Evolutionary conservation across 768 basidiomycete species (phyloP).

Genomic region (Suillus decipiens): DNA sequence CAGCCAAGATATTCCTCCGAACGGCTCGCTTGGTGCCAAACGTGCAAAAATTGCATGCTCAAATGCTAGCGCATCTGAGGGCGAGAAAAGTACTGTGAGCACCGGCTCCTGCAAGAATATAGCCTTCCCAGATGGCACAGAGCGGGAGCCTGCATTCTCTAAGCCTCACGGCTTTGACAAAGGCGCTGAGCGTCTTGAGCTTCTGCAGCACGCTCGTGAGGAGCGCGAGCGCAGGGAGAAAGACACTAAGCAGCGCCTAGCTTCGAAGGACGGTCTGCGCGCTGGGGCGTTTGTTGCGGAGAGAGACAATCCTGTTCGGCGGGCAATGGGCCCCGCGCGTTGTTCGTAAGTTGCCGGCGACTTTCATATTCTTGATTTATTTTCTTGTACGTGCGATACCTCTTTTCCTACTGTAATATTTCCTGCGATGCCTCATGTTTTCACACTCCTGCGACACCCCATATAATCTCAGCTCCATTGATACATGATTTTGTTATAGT

Average conservation of each 20-base stretch:
- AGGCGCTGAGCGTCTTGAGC: conserved; percentile 9
- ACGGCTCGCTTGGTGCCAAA: conserved; percentile 16
- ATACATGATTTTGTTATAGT: neutral
- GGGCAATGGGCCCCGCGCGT: conserved; percentile 31
- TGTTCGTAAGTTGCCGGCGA: neutral
- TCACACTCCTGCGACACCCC: conserved; percentile 1
- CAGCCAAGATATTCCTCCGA: conserved; percentile 21
- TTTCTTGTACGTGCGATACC: conserved; percentile 6
- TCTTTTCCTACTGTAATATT: conserved; percentile 2
- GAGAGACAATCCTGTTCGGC: conserved; percentile 30
- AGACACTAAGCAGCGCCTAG: conserved; percentile 24
- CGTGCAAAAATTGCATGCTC: conserved; percentile 13
- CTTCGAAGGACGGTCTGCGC: conserved; percentile 29
- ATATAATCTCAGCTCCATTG: neutral
- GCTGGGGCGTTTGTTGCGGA: conserved; percentile 31
- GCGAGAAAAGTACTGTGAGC: conserved; percentile 16
- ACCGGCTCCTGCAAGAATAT: conserved; percentile 7
- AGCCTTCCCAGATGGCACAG: conserved; percentile 7
- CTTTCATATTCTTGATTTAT: neutral
- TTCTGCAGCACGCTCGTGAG: conserved; percentile 21
- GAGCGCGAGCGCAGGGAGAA: conserved; percentile 29
- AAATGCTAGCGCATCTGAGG: conserved; percentile 18
- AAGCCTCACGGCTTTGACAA: conserved; percentile 12
- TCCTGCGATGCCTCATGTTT: neutral
- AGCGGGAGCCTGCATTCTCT: conserved; percentile 11